Percentiles rank a stretch among this genome's conserved stretches.
These are phyloP conservation scores for Pseudocohnilembus persalinus DNA, from an alignment of 169 alveolate genomes.

Conservation along the genomic window DNA sequence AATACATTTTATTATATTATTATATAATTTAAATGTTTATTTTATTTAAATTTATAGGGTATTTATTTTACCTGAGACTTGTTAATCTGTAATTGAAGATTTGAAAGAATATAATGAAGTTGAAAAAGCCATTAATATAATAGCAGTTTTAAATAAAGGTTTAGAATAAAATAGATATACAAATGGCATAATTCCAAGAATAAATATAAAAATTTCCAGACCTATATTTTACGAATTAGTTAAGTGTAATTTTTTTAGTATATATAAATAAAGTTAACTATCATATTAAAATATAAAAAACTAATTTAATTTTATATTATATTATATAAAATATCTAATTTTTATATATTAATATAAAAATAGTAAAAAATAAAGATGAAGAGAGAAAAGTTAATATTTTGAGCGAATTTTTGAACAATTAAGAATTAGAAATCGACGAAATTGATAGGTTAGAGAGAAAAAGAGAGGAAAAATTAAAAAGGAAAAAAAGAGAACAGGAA, in stretches of 20 bases:
- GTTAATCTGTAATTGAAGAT: background rate
- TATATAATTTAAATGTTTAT: no score
- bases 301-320: background rate
- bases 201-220: background rate
- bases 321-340: background rate
- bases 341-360: no score
- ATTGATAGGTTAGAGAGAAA: conserved; percentile 28
- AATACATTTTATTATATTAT: no score
- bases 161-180: background rate
- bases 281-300: background rate
- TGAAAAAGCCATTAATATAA: background rate
- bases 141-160: background rate
- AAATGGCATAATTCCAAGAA: background rate
- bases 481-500: conserved; percentile 10
- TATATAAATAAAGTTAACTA: background rate
- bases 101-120: background rate
- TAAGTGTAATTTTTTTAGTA: background rate
- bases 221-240: background rate
- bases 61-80: background rate
- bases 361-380: background rate
- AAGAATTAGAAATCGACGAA: conserved; percentile 37
- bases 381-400: conserved; percentile 18
- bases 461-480: conserved; percentile 21
- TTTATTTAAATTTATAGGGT: no score
- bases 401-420: conserved; percentile 35